Percentiles rank a stretch among this genome's conserved stretches.
Conservation (phyloP, 2,329 filamentous ascomycete genomes). For the Ophiostoma sp. region DNA sequence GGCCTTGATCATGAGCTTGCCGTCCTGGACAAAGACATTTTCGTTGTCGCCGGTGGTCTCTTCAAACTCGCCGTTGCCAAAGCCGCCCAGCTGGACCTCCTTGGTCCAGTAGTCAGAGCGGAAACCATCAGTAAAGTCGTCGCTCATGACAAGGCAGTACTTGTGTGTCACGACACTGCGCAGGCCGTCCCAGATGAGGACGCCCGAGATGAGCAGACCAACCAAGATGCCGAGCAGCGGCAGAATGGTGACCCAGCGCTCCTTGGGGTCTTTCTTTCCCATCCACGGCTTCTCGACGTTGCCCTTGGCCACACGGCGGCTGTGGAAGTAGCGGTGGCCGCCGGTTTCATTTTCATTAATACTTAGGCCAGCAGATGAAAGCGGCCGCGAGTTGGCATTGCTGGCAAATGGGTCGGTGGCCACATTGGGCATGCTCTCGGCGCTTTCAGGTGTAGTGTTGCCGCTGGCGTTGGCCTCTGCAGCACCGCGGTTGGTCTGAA, state of each 20-base stretch:
- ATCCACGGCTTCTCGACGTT: slow-evolving; percentile 74
- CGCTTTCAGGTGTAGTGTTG: slow-evolving; percentile 29
- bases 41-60: slow-evolving; percentile 65
- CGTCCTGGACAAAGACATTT: slow-evolving; percentile 68
- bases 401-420: slow-evolving; percentile 45
- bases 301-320: slow-evolving; percentile 64
- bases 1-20: slow-evolving; percentile 67
- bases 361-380: slow-evolving; percentile 41
- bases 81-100: slow-evolving; percentile 70
- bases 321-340: slow-evolving; percentile 62
- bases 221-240: slow-evolving; percentile 65
- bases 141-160: slow-evolving; percentile 63
- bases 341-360: slow-evolving; percentile 30
- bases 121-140: slow-evolving; percentile 58
- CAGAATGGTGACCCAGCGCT: slow-evolving; percentile 83
- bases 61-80: slow-evolving; percentile 77
- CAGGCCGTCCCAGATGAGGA: slow-evolving; percentile 72
- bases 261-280: slow-evolving; percentile 59
- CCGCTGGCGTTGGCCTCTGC: slow-evolving; percentile 19
- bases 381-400: slow-evolving; percentile 36
- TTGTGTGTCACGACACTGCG: slow-evolving; percentile 66
- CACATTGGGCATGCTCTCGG: slow-evolving; percentile 28
- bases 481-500: slow-evolving; percentile 27
- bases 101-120: slow-evolving; percentile 63
- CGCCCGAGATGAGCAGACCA: slow-evolving; percentile 61